A percentile compares a stretch with the other conserved stretches of the same genome.
These are phyloP conservation scores for Eucalyptus brandiana DNA, from an alignment of 345 rosid genomes.

Conservation along the genomic window DNA sequence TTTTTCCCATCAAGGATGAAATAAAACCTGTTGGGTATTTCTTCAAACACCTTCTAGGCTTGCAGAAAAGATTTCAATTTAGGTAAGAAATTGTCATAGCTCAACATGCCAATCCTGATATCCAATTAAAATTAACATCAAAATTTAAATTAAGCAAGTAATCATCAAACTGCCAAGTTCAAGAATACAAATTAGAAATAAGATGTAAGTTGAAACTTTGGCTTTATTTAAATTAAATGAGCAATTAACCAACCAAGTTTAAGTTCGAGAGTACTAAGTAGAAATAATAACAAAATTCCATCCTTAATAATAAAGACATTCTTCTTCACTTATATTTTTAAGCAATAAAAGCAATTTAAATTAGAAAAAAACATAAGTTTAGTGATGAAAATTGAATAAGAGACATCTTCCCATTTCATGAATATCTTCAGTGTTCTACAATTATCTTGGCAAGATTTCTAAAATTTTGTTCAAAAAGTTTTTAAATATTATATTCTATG, in stretches of 20 bases:
- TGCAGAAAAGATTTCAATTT: no score
- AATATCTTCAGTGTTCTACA: background rate
- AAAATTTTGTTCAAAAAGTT: background rate
- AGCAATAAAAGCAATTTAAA: background rate
- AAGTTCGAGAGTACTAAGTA: no score
- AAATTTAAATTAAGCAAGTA: background rate
- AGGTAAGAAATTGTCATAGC: background rate
- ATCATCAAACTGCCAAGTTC: background rate
- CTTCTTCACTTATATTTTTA: background rate
- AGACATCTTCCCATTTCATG: background rate
- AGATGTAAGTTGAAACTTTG: no score
- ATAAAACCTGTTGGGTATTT: background rate
- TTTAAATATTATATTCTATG: background rate
- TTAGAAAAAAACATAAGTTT: background rate
- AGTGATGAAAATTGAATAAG: background rate
- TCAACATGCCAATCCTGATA: background rate
- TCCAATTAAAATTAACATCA: background rate
- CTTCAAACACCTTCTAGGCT: background rate
- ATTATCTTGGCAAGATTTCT: background rate
- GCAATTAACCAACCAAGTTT: no score
- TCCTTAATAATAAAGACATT: background rate
- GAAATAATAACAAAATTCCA: background rate
- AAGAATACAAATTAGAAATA: no score
- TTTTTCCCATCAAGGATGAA: background rate
- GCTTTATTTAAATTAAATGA: no score